These are phyloP conservation scores for Candida ascalaphidarum DNA, from an alignment of 805 yeast genomes.

Conservation along the genomic window DNA sequence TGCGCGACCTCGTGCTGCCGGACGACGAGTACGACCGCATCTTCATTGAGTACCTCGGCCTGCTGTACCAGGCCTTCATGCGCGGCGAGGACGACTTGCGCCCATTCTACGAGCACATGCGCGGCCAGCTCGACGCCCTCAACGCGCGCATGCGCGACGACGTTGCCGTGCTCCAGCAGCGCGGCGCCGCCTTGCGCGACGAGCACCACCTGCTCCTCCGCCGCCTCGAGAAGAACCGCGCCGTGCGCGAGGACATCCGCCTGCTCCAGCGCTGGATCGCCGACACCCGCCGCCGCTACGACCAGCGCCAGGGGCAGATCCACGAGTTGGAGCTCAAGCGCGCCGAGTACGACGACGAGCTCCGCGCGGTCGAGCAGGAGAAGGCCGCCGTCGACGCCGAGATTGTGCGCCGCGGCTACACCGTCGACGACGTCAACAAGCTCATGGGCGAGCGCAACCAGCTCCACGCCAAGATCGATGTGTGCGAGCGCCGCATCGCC, in stretches of 20 bases:
- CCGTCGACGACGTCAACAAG: constrained; percentile 54
- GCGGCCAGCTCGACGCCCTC: constrained; percentile 43
- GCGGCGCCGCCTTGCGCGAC: constrained; percentile 29
- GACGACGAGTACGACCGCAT: constrained; percentile 44
- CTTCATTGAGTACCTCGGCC: constrained; percentile 51
- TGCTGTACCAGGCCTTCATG: constrained; percentile 61
- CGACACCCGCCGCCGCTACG: no score
- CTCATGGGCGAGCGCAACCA: constrained; percentile 40
- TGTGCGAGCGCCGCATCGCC: no score
- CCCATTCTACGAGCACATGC: constrained; percentile 46
- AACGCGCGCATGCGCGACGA: constrained; percentile 42
- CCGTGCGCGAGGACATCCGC: no score
- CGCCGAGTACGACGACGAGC: constrained; percentile 31
- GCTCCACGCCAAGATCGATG: constrained; percentile 30
- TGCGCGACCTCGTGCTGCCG: constrained; percentile 19
- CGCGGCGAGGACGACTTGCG: constrained; percentile 56
- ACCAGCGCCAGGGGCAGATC: no score
- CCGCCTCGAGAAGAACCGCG: no score
- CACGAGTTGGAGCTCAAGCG: no score
- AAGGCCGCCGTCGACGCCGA: constrained; percentile 33
- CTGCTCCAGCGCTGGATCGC: no score
- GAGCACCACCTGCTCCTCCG: no score
- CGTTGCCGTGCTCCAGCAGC: constrained; percentile 29
- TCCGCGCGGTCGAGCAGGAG: constrained; percentile 29
- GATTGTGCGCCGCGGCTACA: constrained; percentile 46